These are phyloP conservation scores for Cercis canadensis DNA, from an alignment of 306 rosid species.

Conservation along the genomic window DNA sequence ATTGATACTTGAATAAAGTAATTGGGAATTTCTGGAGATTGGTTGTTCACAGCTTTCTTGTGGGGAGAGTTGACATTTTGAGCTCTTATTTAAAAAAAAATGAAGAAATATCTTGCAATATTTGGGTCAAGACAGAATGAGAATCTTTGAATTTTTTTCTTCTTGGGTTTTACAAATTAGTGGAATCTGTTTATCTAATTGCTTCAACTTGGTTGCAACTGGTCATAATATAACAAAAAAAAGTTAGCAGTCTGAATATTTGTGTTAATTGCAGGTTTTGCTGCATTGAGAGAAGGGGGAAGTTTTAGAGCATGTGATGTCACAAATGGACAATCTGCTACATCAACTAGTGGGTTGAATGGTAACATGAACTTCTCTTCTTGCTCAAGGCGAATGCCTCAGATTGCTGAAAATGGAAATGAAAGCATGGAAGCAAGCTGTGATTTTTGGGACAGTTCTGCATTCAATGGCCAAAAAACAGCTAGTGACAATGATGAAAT, in stretches of 20 bases:
- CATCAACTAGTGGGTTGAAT: slow-evolving; percentile 43
- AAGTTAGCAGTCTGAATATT: neutral
- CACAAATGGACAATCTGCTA: slow-evolving; percentile 53
- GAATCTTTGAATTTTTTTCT: slow-evolving; percentile 7
- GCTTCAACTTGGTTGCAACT: too few species aligned
- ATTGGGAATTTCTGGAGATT: slow-evolving; percentile 7
- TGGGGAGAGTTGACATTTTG: slow-evolving; percentile 39
- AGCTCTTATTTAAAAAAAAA: neutral
- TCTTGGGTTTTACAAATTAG: too few species aligned
- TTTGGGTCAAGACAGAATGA: neutral
- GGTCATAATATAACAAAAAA: too few species aligned
- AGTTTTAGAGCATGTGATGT: slow-evolving; percentile 44
- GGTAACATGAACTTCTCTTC: slow-evolving; percentile 52
- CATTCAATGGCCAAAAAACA: slow-evolving; percentile 52
- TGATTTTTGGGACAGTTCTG: slow-evolving; percentile 66
- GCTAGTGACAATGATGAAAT: slow-evolving; percentile 59
- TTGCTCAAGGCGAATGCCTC: slow-evolving; percentile 54
- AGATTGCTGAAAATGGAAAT: slow-evolving; percentile 61
- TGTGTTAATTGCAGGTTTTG: slow-evolving; percentile 50
- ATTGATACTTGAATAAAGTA: slow-evolving; percentile 20
- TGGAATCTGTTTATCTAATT: too few species aligned
- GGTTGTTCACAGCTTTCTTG: slow-evolving; percentile 11
- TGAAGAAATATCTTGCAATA: neutral
- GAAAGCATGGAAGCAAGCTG: slow-evolving; percentile 41
- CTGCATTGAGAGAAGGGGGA: slow-evolving; percentile 49